Base-by-base conservation (phyloP, 106 monocot species). In the Acorus gramineus region DNA sequence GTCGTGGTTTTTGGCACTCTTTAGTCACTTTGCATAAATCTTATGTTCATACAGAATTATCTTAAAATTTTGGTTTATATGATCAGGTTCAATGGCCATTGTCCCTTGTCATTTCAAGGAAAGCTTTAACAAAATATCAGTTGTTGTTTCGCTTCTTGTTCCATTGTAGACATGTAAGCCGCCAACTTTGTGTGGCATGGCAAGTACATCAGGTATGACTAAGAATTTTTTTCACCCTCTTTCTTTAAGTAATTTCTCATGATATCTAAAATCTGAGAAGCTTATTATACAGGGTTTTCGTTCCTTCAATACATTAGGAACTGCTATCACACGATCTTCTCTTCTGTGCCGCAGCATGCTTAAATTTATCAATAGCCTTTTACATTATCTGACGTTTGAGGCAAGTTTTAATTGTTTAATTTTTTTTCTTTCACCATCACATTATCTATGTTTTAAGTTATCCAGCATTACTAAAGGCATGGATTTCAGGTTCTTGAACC, bases 351-450 rank as follows among this genome's bases (percentile, higher is more conserved):
- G 98, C 42, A 89, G 81, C 76, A 99, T 99, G 98, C 81, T 99
- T 55, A 99, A 86, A 56, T 99, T 99, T 67, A 84, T 99, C 51
- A 86, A 85, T 56, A 99, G 92, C 72, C 88, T 99, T 73, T 69
- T 89, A 47, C 98, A 99, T 76, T 99, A 99, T 82, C 61, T 99
- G 65, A 99, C 98, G 3, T 99, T 99, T 59, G 89, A 99, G 87
- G 98, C 81, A 76, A 73, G 63, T 8, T 56, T 66, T 65, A 46
- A 8, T 67, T 57, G n/a, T 52, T 63, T 62, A 13, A 8, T 58
- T 42, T 55, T 54, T 9, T 13, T 68, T 14, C 11, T 8, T 46
- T 65, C 47, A 10, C 47, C 7, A 57, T 11, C 13, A 7, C 57
- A 7, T 3, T 4, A 62, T 45, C 3, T 13, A 3, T 28, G 28